Conservation (phyloP, 306 rosid genomes). For the Cucurbita pepo region DNA sequence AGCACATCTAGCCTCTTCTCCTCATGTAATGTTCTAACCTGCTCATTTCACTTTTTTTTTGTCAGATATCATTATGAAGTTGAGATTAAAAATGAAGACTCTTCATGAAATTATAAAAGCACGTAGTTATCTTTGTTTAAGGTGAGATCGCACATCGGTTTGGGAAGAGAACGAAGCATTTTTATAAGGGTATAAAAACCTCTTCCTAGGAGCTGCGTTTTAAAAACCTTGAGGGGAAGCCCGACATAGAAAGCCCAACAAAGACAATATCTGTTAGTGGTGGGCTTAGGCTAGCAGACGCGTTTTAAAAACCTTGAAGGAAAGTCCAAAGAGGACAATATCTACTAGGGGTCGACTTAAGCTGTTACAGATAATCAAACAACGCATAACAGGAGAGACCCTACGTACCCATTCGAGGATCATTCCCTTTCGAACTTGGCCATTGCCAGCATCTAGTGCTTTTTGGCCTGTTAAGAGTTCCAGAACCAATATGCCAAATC, state of each 20-base stretch:
- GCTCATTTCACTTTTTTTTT: conserved; percentile 9
- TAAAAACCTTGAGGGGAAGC: no score
- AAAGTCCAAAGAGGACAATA: no score
- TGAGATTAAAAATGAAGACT: background rate
- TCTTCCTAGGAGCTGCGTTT: no score
- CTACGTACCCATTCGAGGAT: conserved; percentile 77
- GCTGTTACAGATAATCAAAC: background rate
- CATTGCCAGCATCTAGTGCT: conserved; percentile 79
- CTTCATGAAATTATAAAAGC: background rate
- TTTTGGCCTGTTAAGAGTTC: conserved; percentile 88
- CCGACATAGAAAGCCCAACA: no score
- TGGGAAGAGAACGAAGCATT: no score
- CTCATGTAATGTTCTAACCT: conserved; percentile 60
- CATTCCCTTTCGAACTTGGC: conserved; percentile 88
- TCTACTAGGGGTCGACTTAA: no score
- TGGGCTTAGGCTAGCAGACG: no score
- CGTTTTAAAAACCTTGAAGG: no score
- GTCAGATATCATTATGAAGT: background rate
- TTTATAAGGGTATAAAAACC: no score
- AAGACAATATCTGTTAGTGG: no score
- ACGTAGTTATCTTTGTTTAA: background rate
- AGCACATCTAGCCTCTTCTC: conserved; percentile 60
- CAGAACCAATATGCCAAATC: conserved; percentile 82
- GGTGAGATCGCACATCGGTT: no score
- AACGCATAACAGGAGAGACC: background rate